These are phyloP conservation scores for Monosporascus sp. DNA, from an alignment of 2,329 filamentous ascomycete genomes.

Conservation along the genomic window DNA sequence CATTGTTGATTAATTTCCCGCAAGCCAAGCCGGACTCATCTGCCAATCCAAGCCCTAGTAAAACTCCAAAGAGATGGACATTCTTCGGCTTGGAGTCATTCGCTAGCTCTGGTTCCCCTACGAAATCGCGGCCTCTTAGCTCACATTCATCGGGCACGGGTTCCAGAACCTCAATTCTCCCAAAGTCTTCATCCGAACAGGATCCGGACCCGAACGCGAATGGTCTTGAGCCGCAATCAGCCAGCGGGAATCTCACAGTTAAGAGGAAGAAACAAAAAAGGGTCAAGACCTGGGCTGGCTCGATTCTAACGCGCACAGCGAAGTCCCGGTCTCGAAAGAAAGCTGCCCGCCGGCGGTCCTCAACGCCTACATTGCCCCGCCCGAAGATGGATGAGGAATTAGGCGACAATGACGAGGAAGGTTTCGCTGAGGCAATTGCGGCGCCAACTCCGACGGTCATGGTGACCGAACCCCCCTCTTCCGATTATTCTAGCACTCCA, in stretches of 20 bases:
- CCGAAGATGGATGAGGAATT: slow-evolving; percentile 24
- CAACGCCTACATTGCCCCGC: slow-evolving; percentile 40
- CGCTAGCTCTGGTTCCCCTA: slow-evolving; percentile 39
- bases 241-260: slow-evolving; percentile 29
- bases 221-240: slow-evolving; percentile 12
- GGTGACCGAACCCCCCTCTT: slow-evolving; percentile 34
- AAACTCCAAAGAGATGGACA: slow-evolving; percentile 54
- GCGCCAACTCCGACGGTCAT: slow-evolving; percentile 31
- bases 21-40: slow-evolving; percentile 29
- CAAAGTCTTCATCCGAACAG: slow-evolving; percentile 32
- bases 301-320: slow-evolving; percentile 59
- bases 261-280: slow-evolving; percentile 62
- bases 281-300: slow-evolving; percentile 68
- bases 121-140: slow-evolving; percentile 42
- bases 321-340: slow-evolving; percentile 46
- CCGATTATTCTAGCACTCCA: slow-evolving; percentile 32
- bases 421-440: slow-evolving; percentile 22
- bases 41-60: slow-evolving; percentile 43
- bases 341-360: slow-evolving; percentile 33
- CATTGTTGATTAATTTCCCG: slow-evolving; percentile 42
- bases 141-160: slow-evolving; percentile 40
- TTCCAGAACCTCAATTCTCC: slow-evolving; percentile 20
- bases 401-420: slow-evolving; percentile 21
- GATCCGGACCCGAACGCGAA: slow-evolving; percentile 26
- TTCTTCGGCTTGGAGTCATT: slow-evolving; percentile 59